Conservation (phyloP, 345 rosid species). For the Euphorbia pulcherrima region DNA sequence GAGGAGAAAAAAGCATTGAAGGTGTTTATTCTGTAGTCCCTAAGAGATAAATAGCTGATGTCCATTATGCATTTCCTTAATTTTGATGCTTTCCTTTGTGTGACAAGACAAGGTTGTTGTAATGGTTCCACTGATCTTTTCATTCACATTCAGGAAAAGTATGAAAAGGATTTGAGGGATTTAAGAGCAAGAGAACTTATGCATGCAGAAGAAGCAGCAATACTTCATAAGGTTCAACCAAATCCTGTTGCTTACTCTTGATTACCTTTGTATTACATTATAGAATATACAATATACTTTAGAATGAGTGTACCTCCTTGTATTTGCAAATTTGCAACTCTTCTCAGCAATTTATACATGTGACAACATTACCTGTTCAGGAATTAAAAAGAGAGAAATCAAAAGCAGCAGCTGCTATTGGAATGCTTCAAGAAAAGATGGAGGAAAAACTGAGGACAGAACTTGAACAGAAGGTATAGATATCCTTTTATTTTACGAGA, state of each 20-base stretch:
- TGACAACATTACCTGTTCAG: slow-evolving; percentile 39
- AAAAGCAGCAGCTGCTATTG: slow-evolving; percentile 80
- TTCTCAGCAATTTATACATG: slow-evolving; percentile 8
- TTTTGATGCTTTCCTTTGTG: not conserved
- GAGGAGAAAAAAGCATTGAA: slow-evolving; percentile 67
- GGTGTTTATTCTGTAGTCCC: slow-evolving; percentile 35
- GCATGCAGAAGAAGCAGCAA: slow-evolving; percentile 93
- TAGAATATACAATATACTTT: not conserved
- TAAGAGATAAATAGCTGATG: slow-evolving; percentile 9
- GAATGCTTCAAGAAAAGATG: slow-evolving; percentile 74
- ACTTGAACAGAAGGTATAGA: slow-evolving; percentile 71
- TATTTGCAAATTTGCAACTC: slow-evolving; percentile 9
- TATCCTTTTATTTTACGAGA: slow-evolving; percentile 1
- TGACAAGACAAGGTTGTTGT: not conserved
- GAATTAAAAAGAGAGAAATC: slow-evolving; percentile 87
- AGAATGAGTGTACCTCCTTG: not conserved
- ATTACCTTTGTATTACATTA: not conserved
- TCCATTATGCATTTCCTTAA: slow-evolving; percentile 12
- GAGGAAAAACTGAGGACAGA: slow-evolving; percentile 73
- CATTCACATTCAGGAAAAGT: slow-evolving; percentile 58
- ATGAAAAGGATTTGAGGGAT: slow-evolving; percentile 85
- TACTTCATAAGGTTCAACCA: slow-evolving; percentile 73
- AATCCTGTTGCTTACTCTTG: slow-evolving; percentile 16
- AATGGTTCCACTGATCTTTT: not conserved
- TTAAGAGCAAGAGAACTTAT: slow-evolving; percentile 88